These are phyloP conservation scores for Phylloporus sp. DNA, from an alignment of 768 basidiomycete genomes.

Conservation along the genomic window DNA sequence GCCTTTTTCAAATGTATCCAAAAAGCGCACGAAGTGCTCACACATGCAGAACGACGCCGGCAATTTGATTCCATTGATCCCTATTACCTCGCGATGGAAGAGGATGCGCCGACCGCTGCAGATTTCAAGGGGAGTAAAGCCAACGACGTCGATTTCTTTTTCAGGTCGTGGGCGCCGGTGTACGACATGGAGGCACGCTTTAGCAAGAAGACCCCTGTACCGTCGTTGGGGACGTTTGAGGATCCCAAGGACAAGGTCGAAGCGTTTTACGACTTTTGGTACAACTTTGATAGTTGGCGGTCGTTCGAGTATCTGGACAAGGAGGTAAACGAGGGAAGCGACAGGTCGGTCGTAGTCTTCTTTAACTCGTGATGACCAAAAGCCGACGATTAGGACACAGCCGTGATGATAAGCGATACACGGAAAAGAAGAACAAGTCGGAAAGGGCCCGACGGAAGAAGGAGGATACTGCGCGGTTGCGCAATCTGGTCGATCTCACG, in stretches of 20 bases:
- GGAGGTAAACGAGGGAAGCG: slow-evolving; percentile 96
- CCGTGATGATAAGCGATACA: slow-evolving; percentile 98
- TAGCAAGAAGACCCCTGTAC: slow-evolving; percentile 80
- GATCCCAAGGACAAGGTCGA: slow-evolving; percentile 81
- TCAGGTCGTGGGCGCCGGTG: slow-evolving; percentile 69
- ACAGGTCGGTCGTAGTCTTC: slow-evolving; percentile 54
- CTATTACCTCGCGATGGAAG: slow-evolving; percentile 62
- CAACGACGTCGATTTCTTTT: slow-evolving; percentile 58
- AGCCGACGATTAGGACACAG: slow-evolving; percentile 36
- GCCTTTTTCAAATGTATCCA: slow-evolving; percentile 99
- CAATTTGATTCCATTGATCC: slow-evolving; percentile 98
- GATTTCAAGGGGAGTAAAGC: slow-evolving; percentile 47
- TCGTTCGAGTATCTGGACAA: slow-evolving; percentile 98
- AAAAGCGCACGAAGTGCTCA: slow-evolving; percentile 95
- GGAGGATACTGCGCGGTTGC: slow-evolving; percentile 89
- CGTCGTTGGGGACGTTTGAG: slow-evolving; percentile 64
- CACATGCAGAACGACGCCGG: slow-evolving; percentile 77
- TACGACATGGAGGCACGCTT: slow-evolving; percentile 93
- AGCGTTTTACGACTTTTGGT: slow-evolving; percentile 98
- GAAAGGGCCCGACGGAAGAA: slow-evolving; percentile 96
- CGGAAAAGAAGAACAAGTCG: slow-evolving; percentile 98
- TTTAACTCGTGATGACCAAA: neutral
- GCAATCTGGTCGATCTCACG: slow-evolving; percentile 80
- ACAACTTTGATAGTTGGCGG: slow-evolving; percentile 98
- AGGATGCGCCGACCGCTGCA: slow-evolving; percentile 65